These are phyloP conservation scores for Pythium periplocum DNA, from an alignment of 352 stramenopile genomes.

Conservation along the genomic window DNA sequence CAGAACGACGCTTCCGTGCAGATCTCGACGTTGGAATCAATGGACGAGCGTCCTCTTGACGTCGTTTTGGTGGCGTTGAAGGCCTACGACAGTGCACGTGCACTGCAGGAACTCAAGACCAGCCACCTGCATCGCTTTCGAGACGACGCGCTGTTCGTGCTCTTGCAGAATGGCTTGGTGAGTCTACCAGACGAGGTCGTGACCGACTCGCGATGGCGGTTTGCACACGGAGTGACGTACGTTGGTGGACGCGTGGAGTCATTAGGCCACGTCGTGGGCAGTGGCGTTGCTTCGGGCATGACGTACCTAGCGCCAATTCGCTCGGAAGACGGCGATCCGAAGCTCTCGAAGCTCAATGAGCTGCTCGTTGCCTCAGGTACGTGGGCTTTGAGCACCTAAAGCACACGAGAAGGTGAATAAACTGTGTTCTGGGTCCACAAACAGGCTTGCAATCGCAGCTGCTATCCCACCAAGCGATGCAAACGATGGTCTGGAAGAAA, in stretches of 20 bases:
- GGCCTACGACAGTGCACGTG: constrained; percentile 44
- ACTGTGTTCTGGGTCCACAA: neutral
- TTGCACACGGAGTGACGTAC: constrained; percentile 64
- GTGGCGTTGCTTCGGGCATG: constrained; percentile 33
- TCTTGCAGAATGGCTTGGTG: constrained; percentile 67
- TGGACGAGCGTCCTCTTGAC: constrained; percentile 27
- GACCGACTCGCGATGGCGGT: constrained; percentile 23
- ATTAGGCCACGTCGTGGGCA: constrained; percentile 42
- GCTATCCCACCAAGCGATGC: constrained; percentile 36
- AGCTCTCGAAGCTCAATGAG: constrained; percentile 19
- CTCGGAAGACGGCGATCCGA: neutral
- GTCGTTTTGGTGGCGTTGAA: constrained; percentile 66
- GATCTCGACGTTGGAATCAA: constrained; percentile 23
- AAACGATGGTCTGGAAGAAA: constrained; percentile 69
- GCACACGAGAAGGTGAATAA: too few species aligned
- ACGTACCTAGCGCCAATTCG: constrained; percentile 50
- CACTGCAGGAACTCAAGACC: constrained; percentile 31
- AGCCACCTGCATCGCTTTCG: constrained; percentile 28
- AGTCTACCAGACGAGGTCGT: constrained; percentile 19
- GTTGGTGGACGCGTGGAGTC: constrained; percentile 37
- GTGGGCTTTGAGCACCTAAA: neutral
- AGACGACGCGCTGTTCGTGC: constrained; percentile 43
- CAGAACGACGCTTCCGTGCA: constrained; percentile 23
- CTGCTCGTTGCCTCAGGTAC: constrained; percentile 38
- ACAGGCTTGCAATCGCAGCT: constrained; percentile 40